Evolutionary conservation across 2,329 filamentous ascomycete genomes (phyloP).

Genomic region (Metarhizium guizhouense): DNA sequence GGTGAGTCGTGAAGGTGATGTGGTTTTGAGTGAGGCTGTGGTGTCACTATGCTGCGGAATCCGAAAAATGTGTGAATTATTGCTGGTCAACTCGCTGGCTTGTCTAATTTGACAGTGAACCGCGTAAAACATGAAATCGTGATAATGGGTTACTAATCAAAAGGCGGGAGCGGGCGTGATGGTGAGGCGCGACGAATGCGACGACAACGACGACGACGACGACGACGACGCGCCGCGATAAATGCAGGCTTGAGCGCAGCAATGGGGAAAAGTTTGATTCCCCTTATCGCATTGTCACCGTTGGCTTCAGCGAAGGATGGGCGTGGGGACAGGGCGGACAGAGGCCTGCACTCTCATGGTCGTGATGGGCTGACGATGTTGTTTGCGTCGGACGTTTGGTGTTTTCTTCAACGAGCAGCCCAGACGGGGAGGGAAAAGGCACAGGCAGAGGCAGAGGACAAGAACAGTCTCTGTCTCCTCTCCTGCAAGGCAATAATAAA

Average conservation of each 20-base stretch:
- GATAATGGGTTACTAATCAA: no score
- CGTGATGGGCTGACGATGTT: not conserved
- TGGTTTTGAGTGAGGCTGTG: no score
- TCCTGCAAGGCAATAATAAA: no score
- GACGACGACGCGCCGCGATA: not conserved
- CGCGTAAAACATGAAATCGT: no score
- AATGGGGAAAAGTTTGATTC: not conserved
- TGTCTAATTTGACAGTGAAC: no score
- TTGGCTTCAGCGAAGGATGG: conserved; percentile 4
- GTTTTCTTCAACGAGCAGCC: not conserved
- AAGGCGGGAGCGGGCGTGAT: not conserved
- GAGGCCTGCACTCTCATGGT: not conserved
- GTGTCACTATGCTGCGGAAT: no score
- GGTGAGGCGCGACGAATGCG: not conserved
- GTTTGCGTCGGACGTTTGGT: not conserved
- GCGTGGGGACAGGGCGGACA: not conserved
- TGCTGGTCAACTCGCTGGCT: no score
- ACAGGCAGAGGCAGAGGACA: no score
- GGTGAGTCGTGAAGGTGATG: not conserved
- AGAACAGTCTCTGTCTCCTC: no score
- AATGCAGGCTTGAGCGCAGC: not conserved
- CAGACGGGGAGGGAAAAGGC: not conserved
- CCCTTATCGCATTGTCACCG: conserved; percentile 5
- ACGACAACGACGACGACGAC: not conserved
- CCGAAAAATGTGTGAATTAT: no score